Evolutionary conservation across 306 rosid genomes (phyloP), one percentile per base, ranked within the genome.

Genomic region (Gynostemma pentaphyllum): DNA sequence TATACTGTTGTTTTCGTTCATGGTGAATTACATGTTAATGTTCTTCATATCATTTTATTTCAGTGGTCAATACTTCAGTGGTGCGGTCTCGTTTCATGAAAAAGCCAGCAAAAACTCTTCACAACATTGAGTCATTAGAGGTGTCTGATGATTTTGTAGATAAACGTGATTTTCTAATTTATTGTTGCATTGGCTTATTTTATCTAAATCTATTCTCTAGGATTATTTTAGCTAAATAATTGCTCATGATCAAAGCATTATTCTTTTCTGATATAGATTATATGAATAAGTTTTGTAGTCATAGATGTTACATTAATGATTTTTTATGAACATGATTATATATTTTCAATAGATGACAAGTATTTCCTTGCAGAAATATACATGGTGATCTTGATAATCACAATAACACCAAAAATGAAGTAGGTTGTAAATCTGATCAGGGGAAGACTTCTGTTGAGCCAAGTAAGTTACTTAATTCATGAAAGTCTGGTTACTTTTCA

Each of bases 101-200:
- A 72, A 71, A 64, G 67, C 74, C 79, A 52, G 81, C 73, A 68
- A 65, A 32, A 49, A 18, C 42, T n/a, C 69, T 66, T 73, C n/a
- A 75, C 66, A 61, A 67, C 70, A 46, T 18, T 68, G 74, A 45
- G 66, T 36, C 74, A 62, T 64, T 63, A 53, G 47, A 75, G 55
- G 60, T 76, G 65, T 66, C 73, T 72, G 72, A 52, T 28, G 71
- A 77, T 57, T 42, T 65, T 73, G 77, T 76, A 73, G 83, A 85
- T 73, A 61, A 78, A 76, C 74, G 98, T 87, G 84, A 87, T 70
- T 69, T 46, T 80, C 66, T 75, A 52, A 56, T 60, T 63, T 72
- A 55, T 23, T 34, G 55, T 56, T 51, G 18, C 16, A 51, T 67
- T 28, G 9, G n/a, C 32, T 9, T 52, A 16, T 51, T 49, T 13